A percentile compares a stretch with the other conserved stretches of the same genome.
Evolutionary conservation across 2,329 filamentous ascomycete species (phyloP).

Genomic region (Aspergillus quadricinctus): DNA sequence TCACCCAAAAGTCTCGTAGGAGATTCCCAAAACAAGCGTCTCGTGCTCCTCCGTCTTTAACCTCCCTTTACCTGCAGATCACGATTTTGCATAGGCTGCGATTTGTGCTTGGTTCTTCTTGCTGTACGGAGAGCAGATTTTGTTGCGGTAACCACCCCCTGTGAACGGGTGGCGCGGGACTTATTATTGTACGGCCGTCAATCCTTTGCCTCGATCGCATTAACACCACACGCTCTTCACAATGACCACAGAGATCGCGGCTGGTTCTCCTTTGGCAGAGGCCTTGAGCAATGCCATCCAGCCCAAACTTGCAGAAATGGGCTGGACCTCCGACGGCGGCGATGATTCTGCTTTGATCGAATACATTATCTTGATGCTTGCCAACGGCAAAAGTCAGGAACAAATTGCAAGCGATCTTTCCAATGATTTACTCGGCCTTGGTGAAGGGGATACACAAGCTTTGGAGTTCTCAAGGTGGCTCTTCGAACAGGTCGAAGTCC

Average conservation of each 20-base stretch:
- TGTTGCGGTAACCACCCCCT: neutral
- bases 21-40: neutral
- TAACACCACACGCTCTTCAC: slow-evolving; percentile 14
- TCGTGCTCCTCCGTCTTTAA: neutral
- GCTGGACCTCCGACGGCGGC: slow-evolving; percentile 80
- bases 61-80: neutral
- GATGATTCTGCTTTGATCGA: slow-evolving; percentile 82
- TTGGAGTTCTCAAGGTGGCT: slow-evolving; percentile 86
- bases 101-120: neutral
- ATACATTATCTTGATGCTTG: slow-evolving; percentile 96
- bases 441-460: slow-evolving; percentile 74
- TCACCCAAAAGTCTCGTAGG: slow-evolving; percentile 12
- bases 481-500: slow-evolving; percentile 74
- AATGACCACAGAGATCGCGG: slow-evolving; percentile 74
- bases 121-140: neutral
- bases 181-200: slow-evolving; percentile 1
- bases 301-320: slow-evolving; percentile 86
- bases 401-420: slow-evolving; percentile 86
- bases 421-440: slow-evolving; percentile 76
- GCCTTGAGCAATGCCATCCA: slow-evolving; percentile 79
- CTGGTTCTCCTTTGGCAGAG: slow-evolving; percentile 78
- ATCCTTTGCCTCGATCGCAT: slow-evolving; percentile 4
- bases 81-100: neutral
- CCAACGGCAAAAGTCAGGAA: slow-evolving; percentile 87
- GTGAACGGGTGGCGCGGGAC: slow-evolving; percentile 15